Evolutionary conservation across 2,329 filamentous ascomycete species (phyloP), one percentile per base, ranked within the genome.

Genomic region (Gnomoniopsis sp.): DNA sequence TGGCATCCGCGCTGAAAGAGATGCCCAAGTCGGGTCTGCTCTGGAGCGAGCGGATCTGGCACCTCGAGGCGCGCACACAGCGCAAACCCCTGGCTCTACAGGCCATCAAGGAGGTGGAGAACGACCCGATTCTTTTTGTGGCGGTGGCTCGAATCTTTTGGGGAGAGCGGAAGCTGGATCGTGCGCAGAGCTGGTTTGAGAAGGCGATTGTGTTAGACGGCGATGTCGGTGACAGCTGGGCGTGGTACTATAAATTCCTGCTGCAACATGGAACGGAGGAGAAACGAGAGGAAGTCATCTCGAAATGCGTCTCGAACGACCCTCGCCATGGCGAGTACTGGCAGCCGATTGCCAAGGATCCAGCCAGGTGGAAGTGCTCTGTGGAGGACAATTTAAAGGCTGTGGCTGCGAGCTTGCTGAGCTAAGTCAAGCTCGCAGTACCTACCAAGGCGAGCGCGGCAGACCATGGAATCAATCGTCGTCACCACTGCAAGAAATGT

Each of bases 191-290:
- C 64, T 99, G 95, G 95, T 99, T 99, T 72, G 92, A 97, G 75
- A 96, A 96, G 75, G 95, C 95, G 0, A 87, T 97, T 57, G 81
- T 96, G 55, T 79, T 95, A 14, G 92, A 99, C 69, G 86, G 88
- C 38, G 93, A 98, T 71, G 77, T 86, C 53, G 95, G 95, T 53
- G 96, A 99, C 76, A 90, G 87, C 12, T 99, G 96, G 96, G 93
- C 92, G 21, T 99, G 93, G 93, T 99, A 97, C 74, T 95, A 92
- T 74, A 93, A 93, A 73, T 99, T 98, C 72, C 70, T 98, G 64
- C 72, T 87, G 65, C 91, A 97, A 79, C 93, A 99, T 75, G 96
- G 95, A 11, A 97, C 92, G 6, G 88, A 91, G 64, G 93, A 96
- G 79, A 99, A 98, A 86, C 82, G 89, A 68, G 84, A 80, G 33